phyloP scores from a whole-genome alignment of 164 flowering plant species.

The Paratinospora sagittata region DNA sequence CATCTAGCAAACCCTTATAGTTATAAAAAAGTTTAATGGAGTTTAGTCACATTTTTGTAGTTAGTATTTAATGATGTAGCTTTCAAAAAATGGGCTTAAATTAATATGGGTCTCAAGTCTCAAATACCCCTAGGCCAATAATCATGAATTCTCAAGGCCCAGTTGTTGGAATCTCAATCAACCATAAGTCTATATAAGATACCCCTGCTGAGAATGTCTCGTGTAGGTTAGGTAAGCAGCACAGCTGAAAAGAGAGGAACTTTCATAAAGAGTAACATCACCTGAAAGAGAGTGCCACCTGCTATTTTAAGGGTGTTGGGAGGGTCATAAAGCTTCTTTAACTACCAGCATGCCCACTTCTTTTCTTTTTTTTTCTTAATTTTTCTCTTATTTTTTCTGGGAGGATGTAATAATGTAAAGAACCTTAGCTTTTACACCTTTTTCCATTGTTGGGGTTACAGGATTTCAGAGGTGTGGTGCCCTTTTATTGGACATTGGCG shows the following conservation, averaged over 20 bases:
- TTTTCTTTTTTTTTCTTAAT: not conserved
- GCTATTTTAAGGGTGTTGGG: not conserved
- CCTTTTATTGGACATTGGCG: not conserved
- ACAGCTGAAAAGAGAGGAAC: not conserved
- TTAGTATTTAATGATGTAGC: not conserved
- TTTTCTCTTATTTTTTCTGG: too few relatives aligned
- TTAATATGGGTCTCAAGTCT: not conserved
- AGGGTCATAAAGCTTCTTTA: conserved; percentile 2
- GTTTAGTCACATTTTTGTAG: too few relatives aligned
- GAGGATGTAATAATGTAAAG: not conserved
- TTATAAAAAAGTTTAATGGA: too few relatives aligned
- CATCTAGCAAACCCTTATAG: too few relatives aligned
- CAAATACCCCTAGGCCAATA: not conserved
- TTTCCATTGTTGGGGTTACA: not conserved
- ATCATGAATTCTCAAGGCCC: not conserved
- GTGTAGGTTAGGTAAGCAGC: too few relatives aligned
- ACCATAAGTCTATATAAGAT: too few relatives aligned
- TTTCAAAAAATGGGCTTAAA: not conserved
- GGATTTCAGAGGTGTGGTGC: not conserved
- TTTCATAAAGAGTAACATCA: not conserved
- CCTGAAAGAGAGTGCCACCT: conserved; percentile 1
- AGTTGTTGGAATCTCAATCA: too few relatives aligned
- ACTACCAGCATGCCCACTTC: not conserved
- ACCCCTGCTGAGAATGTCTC: too few relatives aligned
- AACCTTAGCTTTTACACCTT: not conserved